Evolutionary conservation across 2,329 filamentous ascomycete species (phyloP).

Genomic region (Aspergillus tubingensis): DNA sequence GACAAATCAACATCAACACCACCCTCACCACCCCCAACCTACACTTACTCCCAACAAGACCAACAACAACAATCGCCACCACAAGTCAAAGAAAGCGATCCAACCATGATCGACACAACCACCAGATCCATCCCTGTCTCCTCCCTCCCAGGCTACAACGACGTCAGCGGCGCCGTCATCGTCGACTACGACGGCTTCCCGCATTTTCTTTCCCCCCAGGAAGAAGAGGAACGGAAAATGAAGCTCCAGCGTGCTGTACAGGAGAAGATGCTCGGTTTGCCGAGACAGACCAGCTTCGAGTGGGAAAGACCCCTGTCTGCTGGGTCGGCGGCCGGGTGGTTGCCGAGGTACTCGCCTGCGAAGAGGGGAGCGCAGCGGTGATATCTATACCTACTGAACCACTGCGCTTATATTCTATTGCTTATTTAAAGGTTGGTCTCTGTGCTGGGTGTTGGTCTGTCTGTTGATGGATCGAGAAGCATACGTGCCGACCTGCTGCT

Average conservation of each 20-base stretch:
- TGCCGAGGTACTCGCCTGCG: slow-evolving; percentile 19
- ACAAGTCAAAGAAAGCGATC: background rate
- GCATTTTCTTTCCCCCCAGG: slow-evolving; percentile 29
- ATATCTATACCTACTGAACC: background rate
- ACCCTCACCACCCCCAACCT: background rate
- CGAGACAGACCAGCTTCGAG: slow-evolving; percentile 23
- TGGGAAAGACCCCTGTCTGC: slow-evolving; percentile 19
- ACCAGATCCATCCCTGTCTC: background rate
- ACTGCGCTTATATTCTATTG: too few relatives aligned
- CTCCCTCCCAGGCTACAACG: slow-evolving; percentile 26
- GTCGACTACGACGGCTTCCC: slow-evolving; percentile 26
- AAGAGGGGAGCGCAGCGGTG: background rate
- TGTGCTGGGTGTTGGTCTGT: too few relatives aligned
- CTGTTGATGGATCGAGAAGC: too few relatives aligned
- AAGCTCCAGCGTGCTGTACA: slow-evolving; percentile 24
- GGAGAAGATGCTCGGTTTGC: slow-evolving; percentile 30
- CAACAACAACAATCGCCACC: background rate
- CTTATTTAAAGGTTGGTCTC: rapidly evolving
- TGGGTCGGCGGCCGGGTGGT: background rate
- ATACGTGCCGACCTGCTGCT: too few relatives aligned
- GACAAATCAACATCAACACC: background rate
- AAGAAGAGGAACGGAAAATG: slow-evolving; percentile 24
- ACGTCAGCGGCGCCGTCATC: slow-evolving; percentile 30
- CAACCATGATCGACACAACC: slow-evolving; percentile 7
- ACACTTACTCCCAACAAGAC: background rate